Evolutionary conservation across 148 eudicot species (phyloP), one percentile per base, ranked within the genome.

Genomic region (Rheum nobile): DNA sequence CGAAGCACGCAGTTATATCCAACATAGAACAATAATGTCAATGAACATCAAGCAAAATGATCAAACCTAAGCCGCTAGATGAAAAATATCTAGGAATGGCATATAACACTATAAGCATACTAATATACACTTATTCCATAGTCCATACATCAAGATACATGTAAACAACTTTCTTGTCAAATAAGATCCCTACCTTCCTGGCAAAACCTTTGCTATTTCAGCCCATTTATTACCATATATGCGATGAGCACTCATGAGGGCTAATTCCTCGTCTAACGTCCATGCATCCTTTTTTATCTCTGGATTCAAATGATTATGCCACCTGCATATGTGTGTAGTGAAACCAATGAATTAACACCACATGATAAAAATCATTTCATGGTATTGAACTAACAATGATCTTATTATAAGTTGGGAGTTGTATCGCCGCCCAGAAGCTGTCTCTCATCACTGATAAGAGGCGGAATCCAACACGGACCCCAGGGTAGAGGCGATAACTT

Each of bases 271-370:
- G 34, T 86, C 89, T 78, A 85, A 42, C 6, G 88, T 82, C 96
- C 96, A 90, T 71, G 92, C 87, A 75, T 86, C 91, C 70, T 78
- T 88, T 78, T 86, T 90, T 70, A 90, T 90, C 74, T 82, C 82
- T 35, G 96, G 96, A 83, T 90, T 88, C 48, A 90, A 77, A 84
- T 90, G 96, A 84, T 90, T 90, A 85, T 90, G 90, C 96, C 96
- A 90, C 84, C 96, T 90, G 82, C 52, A 77, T 17, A 54, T 72
- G 6, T 16, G 70, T 31, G 38, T 65, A 65, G 70, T 32, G 39
- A 65, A 32, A 65, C 24, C 39, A 38, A 59, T 47, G 21, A 80
- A 75, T 43, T 35, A 69, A 77, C 41, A 2, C 1, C 52, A 17
- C 32, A 57, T 28, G 32, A 28, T 26, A 10, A 3, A 22, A 22